Percentiles rank a stretch among this genome's conserved stretches.
Evolutionary conservation across 306 rosid species (phyloP).

Genomic region (Alnus glutinosa): DNA sequence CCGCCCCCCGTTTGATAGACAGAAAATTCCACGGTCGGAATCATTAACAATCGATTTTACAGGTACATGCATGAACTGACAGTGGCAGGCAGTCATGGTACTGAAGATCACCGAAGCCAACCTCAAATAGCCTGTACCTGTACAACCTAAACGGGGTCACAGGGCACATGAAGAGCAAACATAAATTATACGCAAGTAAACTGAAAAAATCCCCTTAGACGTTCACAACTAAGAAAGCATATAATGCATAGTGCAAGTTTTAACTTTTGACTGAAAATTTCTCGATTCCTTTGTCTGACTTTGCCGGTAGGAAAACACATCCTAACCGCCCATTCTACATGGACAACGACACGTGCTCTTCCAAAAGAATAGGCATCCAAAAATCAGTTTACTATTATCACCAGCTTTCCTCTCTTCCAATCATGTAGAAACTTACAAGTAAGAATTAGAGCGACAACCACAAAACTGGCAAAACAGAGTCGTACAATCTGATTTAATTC

Average conservation of each 20-base stretch:
- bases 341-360: not conserved
- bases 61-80: too few species aligned
- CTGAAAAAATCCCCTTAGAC: too few species aligned
- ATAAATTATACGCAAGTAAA: too few species aligned
- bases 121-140: not conserved
- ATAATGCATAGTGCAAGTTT: not conserved
- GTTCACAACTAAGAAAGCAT: not conserved
- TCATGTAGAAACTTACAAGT: not conserved
- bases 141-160: too few species aligned
- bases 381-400: not conserved
- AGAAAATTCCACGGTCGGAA: not conserved
- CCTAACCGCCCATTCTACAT: not conserved
- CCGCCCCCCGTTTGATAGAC: not conserved
- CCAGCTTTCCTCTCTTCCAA: not conserved
- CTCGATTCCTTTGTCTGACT: not conserved
- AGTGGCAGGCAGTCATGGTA: not conserved
- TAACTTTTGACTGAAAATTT: not conserved
- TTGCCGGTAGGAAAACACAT: not conserved
- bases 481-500: constrained; percentile 12
- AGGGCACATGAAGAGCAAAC: too few species aligned
- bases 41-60: not conserved
- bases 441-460: constrained; percentile 20
- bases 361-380: constrained; percentile 8
- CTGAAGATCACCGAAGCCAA: not conserved
- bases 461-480: constrained; percentile 9